These are phyloP conservation scores for Metrosideros polymorpha DNA, from an alignment of 441 rosid species.

Conservation along the genomic window DNA sequence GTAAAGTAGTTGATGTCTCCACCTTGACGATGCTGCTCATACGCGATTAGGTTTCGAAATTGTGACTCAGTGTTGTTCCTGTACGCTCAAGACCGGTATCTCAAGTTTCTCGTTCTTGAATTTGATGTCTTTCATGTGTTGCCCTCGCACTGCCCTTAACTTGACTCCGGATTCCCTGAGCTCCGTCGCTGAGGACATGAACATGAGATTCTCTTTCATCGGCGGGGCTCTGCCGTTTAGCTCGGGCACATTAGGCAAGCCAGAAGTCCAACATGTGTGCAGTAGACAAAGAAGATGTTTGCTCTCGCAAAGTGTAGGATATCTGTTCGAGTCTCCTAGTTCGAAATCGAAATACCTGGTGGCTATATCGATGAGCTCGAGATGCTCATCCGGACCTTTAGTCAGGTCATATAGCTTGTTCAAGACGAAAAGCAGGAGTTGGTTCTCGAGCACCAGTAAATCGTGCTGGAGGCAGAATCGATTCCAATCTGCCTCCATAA, in stretches of 20 bases:
- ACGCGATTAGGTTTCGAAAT: not conserved
- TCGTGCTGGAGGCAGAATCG: not conserved
- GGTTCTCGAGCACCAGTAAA: not conserved
- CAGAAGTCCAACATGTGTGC: not conserved
- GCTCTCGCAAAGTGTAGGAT: not conserved
- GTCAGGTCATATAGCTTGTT: not conserved
- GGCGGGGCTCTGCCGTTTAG: too few relatives aligned
- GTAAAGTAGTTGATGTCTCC: not conserved
- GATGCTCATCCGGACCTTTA: not conserved
- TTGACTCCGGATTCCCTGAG: conserved; percentile 4
- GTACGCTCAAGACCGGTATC: not conserved
- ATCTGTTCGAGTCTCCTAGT: not conserved
- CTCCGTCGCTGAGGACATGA: not conserved
- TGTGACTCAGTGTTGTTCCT: not conserved
- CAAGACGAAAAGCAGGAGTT: not conserved
- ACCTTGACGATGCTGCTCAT: not conserved
- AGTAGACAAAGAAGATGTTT: not conserved
- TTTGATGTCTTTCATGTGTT: not conserved
- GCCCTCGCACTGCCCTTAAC: not conserved
- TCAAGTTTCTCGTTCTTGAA: not conserved
- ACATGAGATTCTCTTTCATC: not conserved
- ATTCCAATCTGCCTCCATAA: not conserved
- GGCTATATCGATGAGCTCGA: not conserved
- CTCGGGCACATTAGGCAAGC: not conserved
- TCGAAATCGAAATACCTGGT: not conserved